phyloP scores from a whole-genome alignment of 495 filamentous ascomycete genomes.

The Aspergillus steynii region DNA sequence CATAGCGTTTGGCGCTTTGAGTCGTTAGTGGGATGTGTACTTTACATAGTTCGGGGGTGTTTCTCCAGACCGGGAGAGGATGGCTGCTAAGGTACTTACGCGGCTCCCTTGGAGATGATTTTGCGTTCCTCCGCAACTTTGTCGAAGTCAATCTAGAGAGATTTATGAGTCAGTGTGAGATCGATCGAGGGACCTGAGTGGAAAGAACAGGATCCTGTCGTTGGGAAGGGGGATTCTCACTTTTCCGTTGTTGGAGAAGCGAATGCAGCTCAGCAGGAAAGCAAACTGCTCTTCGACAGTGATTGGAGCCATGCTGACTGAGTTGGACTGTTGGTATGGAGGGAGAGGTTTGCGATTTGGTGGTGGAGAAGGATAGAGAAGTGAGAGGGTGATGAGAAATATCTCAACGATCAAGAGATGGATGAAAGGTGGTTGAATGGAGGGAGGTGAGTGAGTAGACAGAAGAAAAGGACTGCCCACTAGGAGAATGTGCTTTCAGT shows the following conservation, averaged over 20 bases:
- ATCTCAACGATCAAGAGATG: background rate
- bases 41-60: no score
- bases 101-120: constrained; percentile 64
- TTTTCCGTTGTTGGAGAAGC: constrained; percentile 55
- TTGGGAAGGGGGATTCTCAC: constrained; percentile 32
- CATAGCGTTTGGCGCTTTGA: constrained; percentile 62
- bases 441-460: no score
- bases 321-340: background rate
- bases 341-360: background rate
- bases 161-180: background rate
- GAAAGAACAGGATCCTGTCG: background rate
- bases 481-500: no score
- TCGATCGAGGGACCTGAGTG: background rate
- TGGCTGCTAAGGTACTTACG: constrained; percentile 50
- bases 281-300: constrained; percentile 57
- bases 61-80: no score
- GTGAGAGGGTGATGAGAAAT: constrained; percentile 1
- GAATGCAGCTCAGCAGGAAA: constrained; percentile 66
- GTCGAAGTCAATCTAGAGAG: constrained; percentile 56
- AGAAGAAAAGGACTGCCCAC: no score
- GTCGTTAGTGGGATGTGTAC: no score
- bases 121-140: constrained; percentile 62
- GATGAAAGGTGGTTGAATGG: background rate
- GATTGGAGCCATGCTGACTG: constrained; percentile 45
- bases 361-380: background rate